phyloP scores from a whole-genome alignment of 768 basidiomycete genomes.

The Auricularia auricula-judae region DNA sequence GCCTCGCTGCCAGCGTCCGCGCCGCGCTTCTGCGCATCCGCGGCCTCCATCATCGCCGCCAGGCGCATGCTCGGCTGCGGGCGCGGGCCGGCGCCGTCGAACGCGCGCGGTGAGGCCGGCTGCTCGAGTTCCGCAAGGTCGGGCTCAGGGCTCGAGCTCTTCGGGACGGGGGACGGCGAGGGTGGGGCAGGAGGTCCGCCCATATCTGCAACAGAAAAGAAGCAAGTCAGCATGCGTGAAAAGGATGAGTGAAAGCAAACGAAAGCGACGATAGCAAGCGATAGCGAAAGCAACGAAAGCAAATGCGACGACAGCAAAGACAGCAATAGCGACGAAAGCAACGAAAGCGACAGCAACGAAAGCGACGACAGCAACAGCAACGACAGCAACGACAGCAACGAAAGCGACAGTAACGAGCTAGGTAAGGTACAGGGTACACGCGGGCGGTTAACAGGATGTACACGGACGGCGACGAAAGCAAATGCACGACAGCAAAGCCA shows the following conservation, averaged over 20 bases:
- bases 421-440: too few species aligned
- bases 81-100: not conserved
- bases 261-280: too few species aligned
- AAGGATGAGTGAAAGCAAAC: too few species aligned
- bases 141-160: not conserved
- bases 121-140: not conserved
- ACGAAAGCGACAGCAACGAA: too few species aligned
- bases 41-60: not conserved
- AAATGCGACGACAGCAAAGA: too few species aligned
- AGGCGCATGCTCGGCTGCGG: not conserved
- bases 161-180: not conserved
- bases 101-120: not conserved
- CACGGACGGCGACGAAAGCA: too few species aligned
- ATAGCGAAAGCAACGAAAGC: too few species aligned
- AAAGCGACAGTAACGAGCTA: too few species aligned
- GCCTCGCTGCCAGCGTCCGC: not conserved
- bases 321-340: too few species aligned
- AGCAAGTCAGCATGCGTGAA: not conserved
- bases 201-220: not conserved
- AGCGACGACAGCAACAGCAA: too few species aligned
- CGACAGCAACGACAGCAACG: too few species aligned
- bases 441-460: accelerated
- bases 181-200: not conserved
- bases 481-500: too few species aligned
- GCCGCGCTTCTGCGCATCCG: not conserved